These are phyloP conservation scores for Starmerella vaccinii DNA, from an alignment of 805 yeast genomes.

Conservation along the genomic window DNA sequence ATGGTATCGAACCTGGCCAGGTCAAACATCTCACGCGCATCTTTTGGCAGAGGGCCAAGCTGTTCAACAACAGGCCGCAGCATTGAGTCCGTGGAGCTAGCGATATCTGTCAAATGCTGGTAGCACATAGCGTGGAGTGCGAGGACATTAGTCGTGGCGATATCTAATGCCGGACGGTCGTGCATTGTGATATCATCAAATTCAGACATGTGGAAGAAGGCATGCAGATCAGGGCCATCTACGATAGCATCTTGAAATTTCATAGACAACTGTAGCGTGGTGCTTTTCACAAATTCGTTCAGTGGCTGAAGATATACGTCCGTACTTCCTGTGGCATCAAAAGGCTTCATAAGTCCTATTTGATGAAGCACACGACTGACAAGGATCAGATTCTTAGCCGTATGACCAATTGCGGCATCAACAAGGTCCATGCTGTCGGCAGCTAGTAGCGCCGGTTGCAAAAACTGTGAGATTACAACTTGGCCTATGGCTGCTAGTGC, in stretches of 20 bases:
- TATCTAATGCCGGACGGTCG: conserved; percentile 33
- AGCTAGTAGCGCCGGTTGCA: conserved; percentile 32
- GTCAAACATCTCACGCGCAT: conserved; percentile 39
- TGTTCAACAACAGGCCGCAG: conserved; percentile 38
- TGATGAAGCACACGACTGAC: conserved; percentile 54
- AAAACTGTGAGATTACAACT: conserved; percentile 31
- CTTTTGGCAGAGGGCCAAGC: conserved; percentile 36
- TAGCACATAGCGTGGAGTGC: conserved; percentile 33
- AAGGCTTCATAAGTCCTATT: conserved; percentile 56
- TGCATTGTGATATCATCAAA: conserved; percentile 59
- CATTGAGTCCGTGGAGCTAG: conserved; percentile 40
- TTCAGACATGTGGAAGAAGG: conserved; percentile 44
- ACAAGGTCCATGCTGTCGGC: conserved; percentile 44
- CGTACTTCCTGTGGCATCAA: conserved; percentile 34
- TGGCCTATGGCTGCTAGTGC: conserved; percentile 61
- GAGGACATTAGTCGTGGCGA: conserved; percentile 33
- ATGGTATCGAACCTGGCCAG: conserved; percentile 44
- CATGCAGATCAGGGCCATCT: conserved; percentile 47
- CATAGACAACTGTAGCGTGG: conserved; percentile 39
- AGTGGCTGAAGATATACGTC: conserved; percentile 69
- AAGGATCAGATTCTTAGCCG: conserved; percentile 44
- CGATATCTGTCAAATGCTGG: conserved; percentile 25
- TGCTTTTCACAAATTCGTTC: conserved; percentile 55
- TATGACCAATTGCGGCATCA: conserved; percentile 32
- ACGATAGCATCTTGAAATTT: conserved; percentile 40